Base-by-base conservation (phyloP, 2,329 filamentous ascomycete genomes). In the Xylaria sp. region DNA sequence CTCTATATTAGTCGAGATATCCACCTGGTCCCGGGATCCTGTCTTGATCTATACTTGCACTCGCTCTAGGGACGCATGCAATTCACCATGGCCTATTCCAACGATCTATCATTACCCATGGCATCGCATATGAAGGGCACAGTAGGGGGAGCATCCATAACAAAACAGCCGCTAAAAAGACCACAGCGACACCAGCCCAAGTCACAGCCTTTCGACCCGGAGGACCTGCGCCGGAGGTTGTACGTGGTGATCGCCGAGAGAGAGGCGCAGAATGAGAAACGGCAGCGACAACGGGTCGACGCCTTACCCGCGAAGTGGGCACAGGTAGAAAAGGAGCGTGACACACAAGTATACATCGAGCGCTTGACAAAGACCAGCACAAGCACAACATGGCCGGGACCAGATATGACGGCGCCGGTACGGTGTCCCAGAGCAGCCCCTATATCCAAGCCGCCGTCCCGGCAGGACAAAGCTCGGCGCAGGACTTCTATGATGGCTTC, bases 191-290 rank as follows among this genome's bases (percentile, higher is more conserved):
- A 32, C 1, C 42, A 67, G 36, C 54, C 70, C 14, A 77, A 75
- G 65, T 77, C 76, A 32, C 74, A 81, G 36, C 79, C 82, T 19
- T 80, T 89, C 54, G 87, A 90, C 68, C 81, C 88, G 0, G 82
- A 85, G 32, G 87, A 90, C 64, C 78, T 90, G 32, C 82, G 83
- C 11, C 82, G 84, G 36, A 84, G 87, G 19, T 81, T 90, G 27
- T 80, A 81, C 57, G 70, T 82, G 11, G 84, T 89, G 19, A 78
- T 87, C 14, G 81, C 81, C 4, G 82, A 88, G 67, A 85, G 85
- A 69, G 85, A 84, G 67, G 77, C 79, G 7, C 75, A 76, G 12
- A 78, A 81, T 3, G 80, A 82, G 61, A 76, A 75, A 71, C 79
- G 77, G 64, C 75, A 75, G 59, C 76, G 75, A 56, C 72, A 75